phyloP scores from a whole-genome alignment of 2,329 filamentous ascomycete species.

The Colletotrichum simmondsii region DNA sequence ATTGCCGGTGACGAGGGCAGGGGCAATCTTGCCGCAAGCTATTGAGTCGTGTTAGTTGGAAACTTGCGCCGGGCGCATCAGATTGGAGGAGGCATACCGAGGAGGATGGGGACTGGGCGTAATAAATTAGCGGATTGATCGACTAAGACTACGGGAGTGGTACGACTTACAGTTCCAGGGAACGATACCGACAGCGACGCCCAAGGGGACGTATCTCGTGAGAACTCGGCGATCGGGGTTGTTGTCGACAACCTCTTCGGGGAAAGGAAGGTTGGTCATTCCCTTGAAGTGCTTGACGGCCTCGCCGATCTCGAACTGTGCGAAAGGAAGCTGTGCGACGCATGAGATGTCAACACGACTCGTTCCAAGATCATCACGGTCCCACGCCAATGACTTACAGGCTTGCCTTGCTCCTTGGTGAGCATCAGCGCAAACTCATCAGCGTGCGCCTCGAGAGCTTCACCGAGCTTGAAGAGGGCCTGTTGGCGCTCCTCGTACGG shows the following conservation, averaged over 20 bases:
- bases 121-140: not conserved
- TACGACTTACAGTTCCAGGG: slow-evolving; percentile 67
- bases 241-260: slow-evolving; percentile 35
- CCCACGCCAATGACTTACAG: slow-evolving; percentile 23
- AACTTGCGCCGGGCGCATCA: not conserved
- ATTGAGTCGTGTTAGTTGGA: not conserved
- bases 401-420: slow-evolving; percentile 38
- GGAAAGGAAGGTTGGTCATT: slow-evolving; percentile 17
- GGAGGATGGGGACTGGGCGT: slow-evolving; percentile 27
- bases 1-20: slow-evolving; percentile 68
- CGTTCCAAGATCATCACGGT: not conserved
- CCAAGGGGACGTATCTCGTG: slow-evolving; percentile 50
- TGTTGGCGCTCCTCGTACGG: slow-evolving; percentile 45
- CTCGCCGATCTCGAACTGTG: slow-evolving; percentile 24
- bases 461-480: slow-evolving; percentile 35
- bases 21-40: slow-evolving; percentile 64
- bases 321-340: slow-evolving; percentile 11
- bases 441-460: slow-evolving; percentile 33
- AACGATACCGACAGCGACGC: slow-evolving; percentile 57
- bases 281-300: slow-evolving; percentile 26
- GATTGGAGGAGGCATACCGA: slow-evolving; percentile 3
- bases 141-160: slow-evolving; percentile 55
- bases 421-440: slow-evolving; percentile 30
- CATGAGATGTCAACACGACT: not conserved
- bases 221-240: slow-evolving; percentile 43